Conservation (phyloP, 2,329 filamentous ascomycete species). For the Fusarium nanum region DNA sequence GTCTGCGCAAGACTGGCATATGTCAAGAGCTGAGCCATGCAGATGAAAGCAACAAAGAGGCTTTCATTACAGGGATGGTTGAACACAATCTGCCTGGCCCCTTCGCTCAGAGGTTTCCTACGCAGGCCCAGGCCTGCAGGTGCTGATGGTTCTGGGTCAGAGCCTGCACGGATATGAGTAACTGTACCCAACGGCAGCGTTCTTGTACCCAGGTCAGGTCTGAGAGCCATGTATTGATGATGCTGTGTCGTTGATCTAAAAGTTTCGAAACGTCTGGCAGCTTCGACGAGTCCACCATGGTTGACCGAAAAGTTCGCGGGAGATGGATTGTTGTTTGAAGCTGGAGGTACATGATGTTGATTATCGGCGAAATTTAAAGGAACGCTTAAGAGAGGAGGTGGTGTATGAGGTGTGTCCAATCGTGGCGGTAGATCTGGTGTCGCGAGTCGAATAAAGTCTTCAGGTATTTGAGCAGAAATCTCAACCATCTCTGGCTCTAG, state of each 20-base stretch:
- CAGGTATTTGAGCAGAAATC: constrained; percentile 7
- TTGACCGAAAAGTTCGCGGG: constrained; percentile 27
- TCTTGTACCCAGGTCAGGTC: constrained; percentile 35
- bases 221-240: constrained; percentile 41
- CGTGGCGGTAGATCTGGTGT: constrained; percentile 43
- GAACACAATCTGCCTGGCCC: constrained; percentile 42
- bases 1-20: constrained; percentile 44
- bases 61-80: constrained; percentile 44
- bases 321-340: not conserved
- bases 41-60: constrained; percentile 43
- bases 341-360: not conserved
- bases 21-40: constrained; percentile 42
- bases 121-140: constrained; percentile 26
- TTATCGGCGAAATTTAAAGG: constrained; percentile 23
- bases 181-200: constrained; percentile 33
- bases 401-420: constrained; percentile 42
- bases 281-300: constrained; percentile 42
- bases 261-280: constrained; percentile 41
- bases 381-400: constrained; percentile 19
- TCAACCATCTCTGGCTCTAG: constrained; percentile 28
- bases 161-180: constrained; percentile 39
- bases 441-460: constrained; percentile 44
- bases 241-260: constrained; percentile 37
- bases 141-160: constrained; percentile 27
- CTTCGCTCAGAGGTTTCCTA: constrained; percentile 42